Evolutionary conservation across 306 rosid species (phyloP).

Genomic region (Prunus mira): DNA sequence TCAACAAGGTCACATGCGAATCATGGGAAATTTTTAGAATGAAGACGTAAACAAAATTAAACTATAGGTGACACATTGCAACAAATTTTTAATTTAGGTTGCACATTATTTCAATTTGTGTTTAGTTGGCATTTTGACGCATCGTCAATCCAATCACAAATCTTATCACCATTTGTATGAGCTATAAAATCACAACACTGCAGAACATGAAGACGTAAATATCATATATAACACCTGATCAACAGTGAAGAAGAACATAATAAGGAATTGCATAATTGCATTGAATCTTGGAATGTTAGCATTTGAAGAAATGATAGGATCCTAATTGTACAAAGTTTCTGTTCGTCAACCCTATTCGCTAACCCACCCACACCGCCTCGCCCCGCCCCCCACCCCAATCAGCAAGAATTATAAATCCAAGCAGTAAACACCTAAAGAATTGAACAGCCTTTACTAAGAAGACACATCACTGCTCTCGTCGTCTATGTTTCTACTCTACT

Average conservation of each 20-base stretch:
- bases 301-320: not conserved
- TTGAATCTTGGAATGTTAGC: not conserved
- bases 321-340: conserved; percentile 5
- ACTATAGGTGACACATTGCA: no score
- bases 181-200: no score
- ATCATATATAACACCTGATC: not conserved
- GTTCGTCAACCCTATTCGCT: not conserved
- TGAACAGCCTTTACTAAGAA: not conserved
- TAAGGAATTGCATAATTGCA: not conserved
- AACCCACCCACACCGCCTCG: not conserved
- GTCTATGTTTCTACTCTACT: not conserved
- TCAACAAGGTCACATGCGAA: no score
- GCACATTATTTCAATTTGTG: no score
- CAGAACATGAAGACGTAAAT: not conserved
- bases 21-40: no score
- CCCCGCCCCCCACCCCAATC: no score
- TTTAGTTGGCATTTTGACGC: no score
- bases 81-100: no score
- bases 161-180: no score
- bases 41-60: no score
- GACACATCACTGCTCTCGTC: not conserved
- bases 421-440: not conserved
- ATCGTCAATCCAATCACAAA: no score
- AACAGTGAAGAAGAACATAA: not conserved
- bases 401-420: not conserved